Conservation (phyloP, 345 rosid species). For the Brassica napus region DNA sequence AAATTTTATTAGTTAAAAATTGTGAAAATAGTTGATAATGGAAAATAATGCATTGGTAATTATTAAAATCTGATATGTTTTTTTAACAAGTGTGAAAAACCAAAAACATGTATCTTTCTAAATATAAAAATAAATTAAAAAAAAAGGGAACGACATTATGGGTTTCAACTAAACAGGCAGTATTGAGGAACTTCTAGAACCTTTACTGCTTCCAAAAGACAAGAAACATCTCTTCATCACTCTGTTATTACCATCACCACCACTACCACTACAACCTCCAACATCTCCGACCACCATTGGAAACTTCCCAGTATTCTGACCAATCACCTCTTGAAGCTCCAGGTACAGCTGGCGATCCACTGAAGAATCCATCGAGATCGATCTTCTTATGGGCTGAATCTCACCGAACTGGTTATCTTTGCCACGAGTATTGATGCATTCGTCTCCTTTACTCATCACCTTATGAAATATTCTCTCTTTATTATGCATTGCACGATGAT, state of each 20-base stretch:
- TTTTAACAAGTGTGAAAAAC: too few species aligned
- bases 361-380: constrained; percentile 90
- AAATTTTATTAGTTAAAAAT: too few species aligned
- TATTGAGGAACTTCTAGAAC: constrained; percentile 64
- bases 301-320: constrained; percentile 40
- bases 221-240: constrained; percentile 66
- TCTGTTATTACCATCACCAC: constrained; percentile 39
- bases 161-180: constrained; percentile 59
- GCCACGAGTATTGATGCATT: constrained; percentile 70
- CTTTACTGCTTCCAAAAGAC: constrained; percentile 65
- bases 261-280: constrained; percentile 30
- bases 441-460: constrained; percentile 86
- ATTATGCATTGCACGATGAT: constrained; percentile 37
- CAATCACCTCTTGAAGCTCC: constrained; percentile 62
- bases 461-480: constrained; percentile 46
- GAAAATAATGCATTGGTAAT: too few species aligned
- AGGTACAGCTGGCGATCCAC: constrained; percentile 60
- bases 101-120: too few species aligned
- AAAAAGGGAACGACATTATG: constrained; percentile 23
- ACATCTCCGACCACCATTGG: constrained; percentile 28
- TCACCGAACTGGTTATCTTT: constrained; percentile 52
- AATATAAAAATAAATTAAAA: neutral
- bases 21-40: too few species aligned
- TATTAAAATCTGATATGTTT: too few species aligned
- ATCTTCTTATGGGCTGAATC: constrained; percentile 79